A percentile compares a stretch with the other conserved stretches of the same genome.
These are phyloP conservation scores for Rhododendron vialii DNA, from an alignment of 148 eudicot genomes.

Conservation along the genomic window DNA sequence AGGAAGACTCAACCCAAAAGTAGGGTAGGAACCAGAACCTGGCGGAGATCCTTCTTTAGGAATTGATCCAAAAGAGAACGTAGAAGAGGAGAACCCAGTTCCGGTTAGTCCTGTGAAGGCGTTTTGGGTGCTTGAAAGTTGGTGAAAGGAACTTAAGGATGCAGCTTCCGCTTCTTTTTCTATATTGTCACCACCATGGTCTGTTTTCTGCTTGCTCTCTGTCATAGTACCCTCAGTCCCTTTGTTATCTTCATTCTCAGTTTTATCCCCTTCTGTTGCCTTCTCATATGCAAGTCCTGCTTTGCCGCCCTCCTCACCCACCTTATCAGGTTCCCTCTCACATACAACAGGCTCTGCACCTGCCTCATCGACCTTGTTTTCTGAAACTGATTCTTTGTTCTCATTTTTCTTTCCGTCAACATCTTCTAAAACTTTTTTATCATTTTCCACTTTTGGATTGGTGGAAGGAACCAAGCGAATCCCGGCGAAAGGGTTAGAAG, in stretches of 20 bases:
- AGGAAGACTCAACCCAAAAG: conserved; percentile 47
- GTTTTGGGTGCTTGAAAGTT: conserved; percentile 84
- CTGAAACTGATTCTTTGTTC: conserved; percentile 26
- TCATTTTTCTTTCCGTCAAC: conserved; percentile 27
- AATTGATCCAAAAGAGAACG: conserved; percentile 70
- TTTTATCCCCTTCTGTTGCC: conserved; percentile 22
- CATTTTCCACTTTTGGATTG: conserved; percentile 24
- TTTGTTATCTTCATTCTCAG: conserved; percentile 24
- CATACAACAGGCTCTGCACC: conserved; percentile 16
- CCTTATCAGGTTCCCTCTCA: conserved; percentile 17
- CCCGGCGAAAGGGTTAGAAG: conserved; percentile 83
- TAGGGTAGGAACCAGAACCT: conserved; percentile 23
- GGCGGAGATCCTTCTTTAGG: conserved; percentile 46
- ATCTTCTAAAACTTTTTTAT: conserved; percentile 24
- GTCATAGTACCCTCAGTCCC: conserved; percentile 18
- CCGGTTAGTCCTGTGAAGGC: conserved; percentile 86
- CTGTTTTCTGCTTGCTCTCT: conserved; percentile 29
- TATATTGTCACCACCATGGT: conserved; percentile 19
- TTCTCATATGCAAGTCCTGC: conserved; percentile 22
- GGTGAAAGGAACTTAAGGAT: conserved; percentile 68
- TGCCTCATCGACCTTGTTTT: conserved; percentile 25
- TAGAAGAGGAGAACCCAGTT: conserved; percentile 71
- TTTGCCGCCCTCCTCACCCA: conserved; percentile 18
- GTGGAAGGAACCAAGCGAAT: conserved; percentile 62
- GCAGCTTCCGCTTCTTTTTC: conserved; percentile 32